phyloP scores from a whole-genome alignment of 192 early-diverging fungal genomes.

The Geranomyces variabilis region DNA sequence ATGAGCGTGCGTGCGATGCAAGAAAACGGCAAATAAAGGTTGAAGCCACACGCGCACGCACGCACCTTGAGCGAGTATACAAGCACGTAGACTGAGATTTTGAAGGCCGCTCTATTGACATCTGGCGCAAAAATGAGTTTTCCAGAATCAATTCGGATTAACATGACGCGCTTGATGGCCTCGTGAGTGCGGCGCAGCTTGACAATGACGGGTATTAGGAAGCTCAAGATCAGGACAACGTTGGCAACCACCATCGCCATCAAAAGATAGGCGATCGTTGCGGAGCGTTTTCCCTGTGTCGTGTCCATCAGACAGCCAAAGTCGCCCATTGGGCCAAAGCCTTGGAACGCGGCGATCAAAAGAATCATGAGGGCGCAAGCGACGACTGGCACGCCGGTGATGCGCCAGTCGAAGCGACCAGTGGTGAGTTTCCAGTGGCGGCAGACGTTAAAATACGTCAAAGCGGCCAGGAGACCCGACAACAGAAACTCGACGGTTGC shows the following conservation, averaged over 20 bases:
- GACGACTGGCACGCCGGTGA: neutral
- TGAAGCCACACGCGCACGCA: too few species aligned
- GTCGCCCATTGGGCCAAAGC: neutral
- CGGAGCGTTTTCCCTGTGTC: neutral
- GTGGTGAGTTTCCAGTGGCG: conserved; percentile 7
- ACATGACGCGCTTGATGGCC: neutral
- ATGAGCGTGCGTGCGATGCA: too few species aligned
- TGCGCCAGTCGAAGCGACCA: conserved; percentile 10
- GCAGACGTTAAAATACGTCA: conserved; percentile 9
- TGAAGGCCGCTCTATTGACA: conserved; percentile 4
- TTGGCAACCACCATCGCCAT: neutral
- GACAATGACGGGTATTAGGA: neutral
- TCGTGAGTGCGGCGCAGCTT: neutral
- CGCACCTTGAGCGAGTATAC: conserved; percentile 24
- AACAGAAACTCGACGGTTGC: conserved; percentile 8
- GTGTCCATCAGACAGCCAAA: conserved; percentile 14
- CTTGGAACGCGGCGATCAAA: neutral
- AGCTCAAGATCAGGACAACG: neutral
- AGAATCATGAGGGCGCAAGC: neutral
- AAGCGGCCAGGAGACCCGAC: neutral
- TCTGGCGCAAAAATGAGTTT: conserved; percentile 10
- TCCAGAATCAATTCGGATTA: neutral
- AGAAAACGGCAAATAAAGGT: too few species aligned
- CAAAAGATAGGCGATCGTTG: neutral
- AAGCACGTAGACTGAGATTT: conserved; percentile 16